Evolutionary conservation across 345 rosid genomes (phyloP).

Genomic region (Raphanus raphanistrum): DNA sequence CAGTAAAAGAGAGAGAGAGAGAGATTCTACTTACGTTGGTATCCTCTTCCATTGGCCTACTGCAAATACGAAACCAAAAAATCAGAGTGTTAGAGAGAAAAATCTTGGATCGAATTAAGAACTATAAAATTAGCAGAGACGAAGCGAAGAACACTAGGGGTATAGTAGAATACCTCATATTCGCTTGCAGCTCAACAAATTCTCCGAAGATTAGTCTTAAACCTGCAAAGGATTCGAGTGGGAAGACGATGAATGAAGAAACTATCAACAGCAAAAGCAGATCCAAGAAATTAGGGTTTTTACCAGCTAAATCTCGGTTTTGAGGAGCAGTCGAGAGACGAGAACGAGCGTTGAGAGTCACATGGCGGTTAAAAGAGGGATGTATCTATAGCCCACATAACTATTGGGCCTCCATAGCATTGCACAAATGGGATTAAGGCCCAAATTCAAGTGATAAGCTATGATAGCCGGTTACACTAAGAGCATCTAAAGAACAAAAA

Average conservation of each 20-base stretch:
- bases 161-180: slow-evolving; percentile 43
- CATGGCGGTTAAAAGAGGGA: slow-evolving; percentile 1
- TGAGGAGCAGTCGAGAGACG: not conserved
- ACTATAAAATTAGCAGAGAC: not conserved
- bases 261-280: not conserved
- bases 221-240: not conserved
- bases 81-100: not conserved
- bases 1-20: not conserved
- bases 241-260: not conserved
- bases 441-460: not conserved
- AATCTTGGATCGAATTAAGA: not conserved
- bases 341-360: not conserved
- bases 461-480: not conserved
- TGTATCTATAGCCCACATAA: not conserved
- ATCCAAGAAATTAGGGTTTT: not conserved
- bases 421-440: not conserved
- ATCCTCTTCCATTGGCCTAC: slow-evolving; percentile 65
- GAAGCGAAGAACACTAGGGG: slow-evolving; percentile 13
- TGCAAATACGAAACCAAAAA: not conserved
- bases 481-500: too few relatives aligned
- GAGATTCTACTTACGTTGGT: slow-evolving; percentile 39
- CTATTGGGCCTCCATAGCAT: not conserved
- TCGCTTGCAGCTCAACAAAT: slow-evolving; percentile 29
- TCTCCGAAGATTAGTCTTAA: slow-evolving; percentile 9
- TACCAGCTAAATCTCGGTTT: slow-evolving; percentile 28